A percentile compares a stretch with the other conserved stretches of the same genome.
Conservation (phyloP, 768 basidiomycete genomes). For the Tricholoma sp. region DNA sequence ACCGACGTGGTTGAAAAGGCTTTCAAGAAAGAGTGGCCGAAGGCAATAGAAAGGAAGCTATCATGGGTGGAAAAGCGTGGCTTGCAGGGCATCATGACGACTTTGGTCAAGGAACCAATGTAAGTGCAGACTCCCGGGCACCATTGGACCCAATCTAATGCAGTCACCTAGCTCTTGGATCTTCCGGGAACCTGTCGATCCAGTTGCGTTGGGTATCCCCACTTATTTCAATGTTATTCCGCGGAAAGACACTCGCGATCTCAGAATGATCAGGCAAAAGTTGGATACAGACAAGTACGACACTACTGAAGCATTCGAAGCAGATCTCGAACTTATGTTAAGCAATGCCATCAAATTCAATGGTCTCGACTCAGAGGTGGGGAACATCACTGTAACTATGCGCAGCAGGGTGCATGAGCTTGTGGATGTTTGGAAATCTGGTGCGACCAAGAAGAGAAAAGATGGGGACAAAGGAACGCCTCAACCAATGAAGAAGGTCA, state of each 20-base stretch:
- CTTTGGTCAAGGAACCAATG: constrained; percentile 65
- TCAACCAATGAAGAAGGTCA: constrained; percentile 66
- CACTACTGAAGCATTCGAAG: constrained; percentile 71
- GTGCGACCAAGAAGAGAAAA: constrained; percentile 65
- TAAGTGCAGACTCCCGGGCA: constrained; percentile 24
- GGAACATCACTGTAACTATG: constrained; percentile 47
- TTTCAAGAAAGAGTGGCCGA: constrained; percentile 86
- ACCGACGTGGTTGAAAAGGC: constrained; percentile 69
- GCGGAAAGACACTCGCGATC: constrained; percentile 80
- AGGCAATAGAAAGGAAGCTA: constrained; percentile 67
- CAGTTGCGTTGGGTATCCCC: constrained; percentile 75
- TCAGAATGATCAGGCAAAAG: constrained; percentile 75
- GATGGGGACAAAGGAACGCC: constrained; percentile 61
- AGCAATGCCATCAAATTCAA: constrained; percentile 90
- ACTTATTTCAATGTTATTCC: constrained; percentile 86
- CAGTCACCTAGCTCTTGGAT: constrained; percentile 53
- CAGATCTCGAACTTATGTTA: constrained; percentile 85
- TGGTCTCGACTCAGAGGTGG: constrained; percentile 76
- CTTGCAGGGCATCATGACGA: constrained; percentile 64
- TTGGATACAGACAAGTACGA: constrained; percentile 83
- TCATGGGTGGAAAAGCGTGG: constrained; percentile 76
- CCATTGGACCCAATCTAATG: constrained; percentile 8
- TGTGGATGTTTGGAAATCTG: constrained; percentile 41
- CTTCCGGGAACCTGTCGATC: constrained; percentile 87
- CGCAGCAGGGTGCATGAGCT: constrained; percentile 52